These are phyloP conservation scores for Rhodosporidiobolus odoratus DNA, from an alignment of 768 basidiomycete genomes.

Conservation along the genomic window DNA sequence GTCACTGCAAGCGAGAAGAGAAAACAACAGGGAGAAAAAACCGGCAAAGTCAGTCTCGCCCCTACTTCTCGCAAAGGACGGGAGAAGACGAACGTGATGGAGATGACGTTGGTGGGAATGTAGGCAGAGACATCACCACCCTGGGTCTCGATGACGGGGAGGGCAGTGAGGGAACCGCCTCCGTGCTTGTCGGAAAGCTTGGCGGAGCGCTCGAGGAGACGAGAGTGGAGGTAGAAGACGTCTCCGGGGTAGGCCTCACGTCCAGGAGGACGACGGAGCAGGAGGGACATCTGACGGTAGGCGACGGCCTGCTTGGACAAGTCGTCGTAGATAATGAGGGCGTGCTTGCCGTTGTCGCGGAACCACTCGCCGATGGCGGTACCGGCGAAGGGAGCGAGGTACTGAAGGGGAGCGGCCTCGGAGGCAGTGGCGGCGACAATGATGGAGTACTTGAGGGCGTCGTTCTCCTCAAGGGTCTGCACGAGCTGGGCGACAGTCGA, in stretches of 20 bases:
- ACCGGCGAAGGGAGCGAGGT: conserved; percentile 99
- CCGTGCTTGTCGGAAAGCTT: conserved; percentile 99
- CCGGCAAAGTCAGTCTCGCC: background rate
- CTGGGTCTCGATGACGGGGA: conserved; percentile 99
- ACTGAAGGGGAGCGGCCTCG: conserved; percentile 97
- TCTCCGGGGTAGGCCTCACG: conserved; percentile 98
- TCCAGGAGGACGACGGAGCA: conserved; percentile 99
- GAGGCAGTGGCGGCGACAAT: conserved; percentile 99
- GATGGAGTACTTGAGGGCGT: conserved; percentile 99
- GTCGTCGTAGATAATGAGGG: conserved; percentile 98
- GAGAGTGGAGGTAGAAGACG: conserved; percentile 85
- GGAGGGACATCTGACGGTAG: conserved; percentile 99
- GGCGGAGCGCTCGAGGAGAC: conserved; percentile 98
- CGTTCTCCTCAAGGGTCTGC: conserved; percentile 99
- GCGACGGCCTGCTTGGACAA: conserved; percentile 99
- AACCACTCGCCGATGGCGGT: conserved; percentile 99
- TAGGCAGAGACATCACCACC: conserved; percentile 99
- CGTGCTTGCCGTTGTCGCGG: conserved; percentile 99
- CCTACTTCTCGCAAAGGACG: background rate
- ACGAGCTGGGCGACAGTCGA: conserved; percentile 99
- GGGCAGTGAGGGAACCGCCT: conserved; percentile 95
- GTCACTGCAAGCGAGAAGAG: conserved; percentile 50
- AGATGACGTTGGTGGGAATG: conserved; percentile 87
- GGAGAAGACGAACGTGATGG: conserved; percentile 61
- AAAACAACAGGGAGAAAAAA: background rate